Percentiles rank a stretch among this genome's conserved stretches.
Conservation (phyloP, 441 rosid genomes). For the Croton setiger region DNA sequence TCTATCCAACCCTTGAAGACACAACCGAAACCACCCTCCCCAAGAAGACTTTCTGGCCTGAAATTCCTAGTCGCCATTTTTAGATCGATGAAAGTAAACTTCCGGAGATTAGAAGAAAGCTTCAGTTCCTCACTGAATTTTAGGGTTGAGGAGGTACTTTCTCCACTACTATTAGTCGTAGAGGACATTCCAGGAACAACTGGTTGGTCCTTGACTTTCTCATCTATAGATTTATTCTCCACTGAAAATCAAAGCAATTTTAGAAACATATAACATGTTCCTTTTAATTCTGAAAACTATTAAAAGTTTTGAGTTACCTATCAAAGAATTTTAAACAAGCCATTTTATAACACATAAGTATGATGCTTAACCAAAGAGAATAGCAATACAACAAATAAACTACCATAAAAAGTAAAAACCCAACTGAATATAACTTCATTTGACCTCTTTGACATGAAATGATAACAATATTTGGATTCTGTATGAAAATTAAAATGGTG, state of each 20-base stretch:
- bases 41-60: constrained; percentile 53
- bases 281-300: neutral
- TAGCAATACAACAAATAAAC: neutral
- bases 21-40: constrained; percentile 54
- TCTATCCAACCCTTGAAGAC: constrained; percentile 49
- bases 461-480: neutral
- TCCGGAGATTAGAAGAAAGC: constrained; percentile 45
- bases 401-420: constrained; percentile 6
- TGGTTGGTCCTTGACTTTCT: constrained; percentile 48
- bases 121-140: constrained; percentile 46
- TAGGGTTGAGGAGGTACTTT: constrained; percentile 43
- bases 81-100: constrained; percentile 42
- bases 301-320: neutral
- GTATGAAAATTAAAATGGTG: constrained; percentile 5
- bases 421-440: neutral
- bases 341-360: neutral
- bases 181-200: constrained; percentile 41
- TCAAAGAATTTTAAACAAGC: neutral
- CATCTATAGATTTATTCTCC: constrained; percentile 46
- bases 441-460: neutral
- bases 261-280: neutral
- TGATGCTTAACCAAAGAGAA: neutral
- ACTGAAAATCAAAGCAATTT: constrained; percentile 29
- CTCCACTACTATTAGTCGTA: constrained; percentile 47
- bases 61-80: constrained; percentile 46